Conservation (phyloP, 306 rosid species). For the Cicer cuneatum region DNA sequence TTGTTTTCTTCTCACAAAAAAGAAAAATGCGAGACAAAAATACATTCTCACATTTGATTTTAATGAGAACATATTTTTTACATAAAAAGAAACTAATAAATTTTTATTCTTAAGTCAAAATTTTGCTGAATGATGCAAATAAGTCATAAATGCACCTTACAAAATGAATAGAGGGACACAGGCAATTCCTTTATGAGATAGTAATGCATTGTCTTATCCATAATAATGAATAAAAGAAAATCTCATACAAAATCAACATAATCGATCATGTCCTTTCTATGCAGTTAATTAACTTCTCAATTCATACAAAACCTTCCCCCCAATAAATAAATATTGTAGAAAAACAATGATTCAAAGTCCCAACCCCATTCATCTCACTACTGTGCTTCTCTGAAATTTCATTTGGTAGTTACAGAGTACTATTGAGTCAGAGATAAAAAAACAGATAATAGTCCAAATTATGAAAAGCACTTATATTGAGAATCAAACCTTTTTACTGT, state of each 20-base stretch:
- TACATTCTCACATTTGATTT: background rate
- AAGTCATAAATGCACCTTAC: background rate
- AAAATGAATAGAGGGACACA: slow-evolving; percentile 11
- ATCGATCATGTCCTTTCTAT: slow-evolving; percentile 47
- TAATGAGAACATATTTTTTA: too few relatives aligned
- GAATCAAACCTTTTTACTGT: slow-evolving; percentile 44
- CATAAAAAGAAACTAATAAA: background rate
- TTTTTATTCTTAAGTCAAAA: background rate
- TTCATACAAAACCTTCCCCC: slow-evolving; percentile 45
- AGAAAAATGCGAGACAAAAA: background rate
- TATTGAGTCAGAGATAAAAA: slow-evolving; percentile 43
- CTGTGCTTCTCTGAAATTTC: slow-evolving; percentile 40
- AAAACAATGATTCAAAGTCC: slow-evolving; percentile 39
- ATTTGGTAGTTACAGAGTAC: slow-evolving; percentile 45
- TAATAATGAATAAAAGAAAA: slow-evolving; percentile 55
- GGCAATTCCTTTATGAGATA: slow-evolving; percentile 42
- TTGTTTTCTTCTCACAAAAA: slow-evolving; percentile 45
- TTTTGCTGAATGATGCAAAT: background rate
- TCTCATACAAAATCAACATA: slow-evolving; percentile 46
- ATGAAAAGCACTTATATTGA: slow-evolving; percentile 36
- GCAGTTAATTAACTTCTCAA: slow-evolving; percentile 53
- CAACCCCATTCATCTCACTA: slow-evolving; percentile 41
- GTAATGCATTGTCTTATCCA: slow-evolving; percentile 48
- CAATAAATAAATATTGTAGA: slow-evolving; percentile 49
- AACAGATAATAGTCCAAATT: slow-evolving; percentile 42